Base-by-base conservation (phyloP, 179 eudicot species). In the Dionaea muscipula region DNA sequence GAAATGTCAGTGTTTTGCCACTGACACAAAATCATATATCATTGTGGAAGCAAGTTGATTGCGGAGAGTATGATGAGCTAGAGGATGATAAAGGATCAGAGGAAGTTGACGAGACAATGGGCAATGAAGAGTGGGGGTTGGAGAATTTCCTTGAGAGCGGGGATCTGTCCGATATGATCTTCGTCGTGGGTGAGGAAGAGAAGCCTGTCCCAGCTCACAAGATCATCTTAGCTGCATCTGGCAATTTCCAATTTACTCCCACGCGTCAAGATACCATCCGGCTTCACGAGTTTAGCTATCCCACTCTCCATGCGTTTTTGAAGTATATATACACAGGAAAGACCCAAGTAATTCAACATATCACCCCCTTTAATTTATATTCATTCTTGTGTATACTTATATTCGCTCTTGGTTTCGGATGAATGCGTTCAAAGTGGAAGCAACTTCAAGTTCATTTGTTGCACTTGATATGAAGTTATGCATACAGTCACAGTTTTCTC, bases 1-100 rank as follows among this genome's bases (percentile, higher is more conserved):
- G 98, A 69, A 91, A 91, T 66, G 86, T 91, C 38, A 86, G 75
- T 64, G 88, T 91, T n/a, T 38, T 86, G 60, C 94, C 98, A 2
- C 35, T 86, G 36, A 84, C 87, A 7, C 91, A 82, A 58, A 84
- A 86, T 59, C 90, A 84, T 65, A 69, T 84, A 62, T 76, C 94
- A 28, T 51, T 90, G 51, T 90, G 95, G 95, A 84, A 77, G 70
- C 86, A 86, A 59, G 78, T 86, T 31, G 85, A 76, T 64, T 74
- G 60, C 60, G 74, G 74, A 31, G 84, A 68, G 47, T 65, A 67
- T 60, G 72, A 64, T 47, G 78, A 74, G 19, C 69, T 69, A n/a
- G 88, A 71, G 48, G 82, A 72, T 22, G 74, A 58, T 24, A 86
- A 67, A 35, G n/a, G n/a, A n/a, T n/a, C n/a, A n/a, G 85, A 75